Evolutionary conservation across 805 yeast genomes (phyloP).

Genomic region (Pichia phayaonensis): DNA sequence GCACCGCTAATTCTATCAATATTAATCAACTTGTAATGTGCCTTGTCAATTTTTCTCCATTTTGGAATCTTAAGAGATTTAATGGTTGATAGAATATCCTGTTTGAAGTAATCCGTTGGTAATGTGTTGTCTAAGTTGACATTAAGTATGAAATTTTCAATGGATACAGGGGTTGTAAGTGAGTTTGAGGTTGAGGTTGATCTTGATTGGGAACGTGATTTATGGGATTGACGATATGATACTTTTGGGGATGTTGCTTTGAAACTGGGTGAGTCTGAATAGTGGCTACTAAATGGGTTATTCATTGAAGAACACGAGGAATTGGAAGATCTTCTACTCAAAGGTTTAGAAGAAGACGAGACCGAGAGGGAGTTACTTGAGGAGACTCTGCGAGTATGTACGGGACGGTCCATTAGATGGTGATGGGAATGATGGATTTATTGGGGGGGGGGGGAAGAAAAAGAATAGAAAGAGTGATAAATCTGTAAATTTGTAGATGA

Average conservation of each 20-base stretch:
- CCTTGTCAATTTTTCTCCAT: slow-evolving; percentile 57
- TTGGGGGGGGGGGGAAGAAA: too few relatives aligned
- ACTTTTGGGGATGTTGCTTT: background rate
- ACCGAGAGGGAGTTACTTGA: background rate
- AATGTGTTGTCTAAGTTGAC: slow-evolving; percentile 65
- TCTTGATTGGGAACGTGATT: background rate
- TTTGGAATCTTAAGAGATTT: slow-evolving; percentile 61
- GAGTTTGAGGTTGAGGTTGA: background rate
- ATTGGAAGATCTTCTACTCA: background rate
- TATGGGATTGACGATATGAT: background rate
- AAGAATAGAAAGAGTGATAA: too few relatives aligned
- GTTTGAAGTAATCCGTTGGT: slow-evolving; percentile 79
- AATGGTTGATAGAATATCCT: slow-evolving; percentile 62
- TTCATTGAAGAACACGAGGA: background rate
- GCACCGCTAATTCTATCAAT: slow-evolving; percentile 83
- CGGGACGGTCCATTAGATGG: slow-evolving; percentile 1
- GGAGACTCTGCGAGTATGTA: background rate
- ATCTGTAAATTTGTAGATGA: too few relatives aligned
- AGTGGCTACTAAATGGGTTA: background rate
- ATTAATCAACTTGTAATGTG: slow-evolving; percentile 36
- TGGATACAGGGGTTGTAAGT: background rate
- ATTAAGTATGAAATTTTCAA: slow-evolving; percentile 28
- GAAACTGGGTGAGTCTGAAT: background rate
- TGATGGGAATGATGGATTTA: too few relatives aligned
- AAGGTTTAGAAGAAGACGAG: background rate